Evolutionary conservation across 345 rosid genomes (phyloP).

Genomic region (Salix purpurea): DNA sequence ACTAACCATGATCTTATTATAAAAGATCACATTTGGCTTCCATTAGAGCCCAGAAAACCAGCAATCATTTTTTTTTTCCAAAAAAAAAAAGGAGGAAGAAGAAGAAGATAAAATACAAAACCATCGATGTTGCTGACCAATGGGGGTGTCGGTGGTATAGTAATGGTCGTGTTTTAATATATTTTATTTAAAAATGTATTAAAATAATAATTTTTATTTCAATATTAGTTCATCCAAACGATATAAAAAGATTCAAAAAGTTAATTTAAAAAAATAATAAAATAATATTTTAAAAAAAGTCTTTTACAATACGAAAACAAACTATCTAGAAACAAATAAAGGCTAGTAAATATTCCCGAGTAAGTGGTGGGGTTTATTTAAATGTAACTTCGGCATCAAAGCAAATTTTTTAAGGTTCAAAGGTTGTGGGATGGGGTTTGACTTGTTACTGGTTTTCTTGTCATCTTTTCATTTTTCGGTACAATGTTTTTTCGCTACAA

Average conservation of each 20-base stretch:
- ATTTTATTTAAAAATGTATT: too few species aligned
- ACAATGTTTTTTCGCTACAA: background rate
- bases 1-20: slow-evolving; percentile 4
- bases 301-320: too few species aligned
- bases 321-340: too few species aligned
- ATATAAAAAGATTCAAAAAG: too few species aligned
- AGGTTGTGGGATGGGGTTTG: background rate
- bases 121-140: background rate
- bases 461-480: background rate
- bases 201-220: too few species aligned
- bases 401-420: background rate
- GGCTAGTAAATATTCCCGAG: background rate
- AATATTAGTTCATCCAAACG: too few species aligned
- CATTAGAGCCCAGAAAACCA: background rate
- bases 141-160: too few species aligned
- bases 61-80: background rate
- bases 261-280: too few species aligned
- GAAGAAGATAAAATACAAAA: background rate
- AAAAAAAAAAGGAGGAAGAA: background rate
- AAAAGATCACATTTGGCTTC: background rate
- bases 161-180: too few species aligned
- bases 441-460: background rate
- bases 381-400: background rate
- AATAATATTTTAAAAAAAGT: too few species aligned
- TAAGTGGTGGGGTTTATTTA: slow-evolving; percentile 12